Conservation (phyloP, 345 rosid genomes). For the Acer saccharum region DNA sequence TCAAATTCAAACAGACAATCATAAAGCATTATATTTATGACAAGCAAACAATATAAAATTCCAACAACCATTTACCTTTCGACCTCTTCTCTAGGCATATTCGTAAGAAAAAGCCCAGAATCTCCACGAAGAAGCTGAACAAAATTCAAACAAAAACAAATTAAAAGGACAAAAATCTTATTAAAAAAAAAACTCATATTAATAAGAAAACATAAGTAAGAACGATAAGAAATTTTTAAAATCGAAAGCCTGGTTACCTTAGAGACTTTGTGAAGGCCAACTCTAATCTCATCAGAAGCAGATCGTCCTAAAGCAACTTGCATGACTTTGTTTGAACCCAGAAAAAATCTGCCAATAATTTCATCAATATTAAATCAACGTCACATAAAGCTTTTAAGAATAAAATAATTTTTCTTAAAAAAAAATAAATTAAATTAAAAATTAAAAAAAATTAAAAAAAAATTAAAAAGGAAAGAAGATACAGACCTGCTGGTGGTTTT, state of each 20-base stretch:
- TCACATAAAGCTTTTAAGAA: not conserved
- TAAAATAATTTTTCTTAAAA: too few species aligned
- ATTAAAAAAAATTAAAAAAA: not conserved
- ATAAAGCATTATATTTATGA: too few species aligned
- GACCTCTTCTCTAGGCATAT: slow-evolving; percentile 80
- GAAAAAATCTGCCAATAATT: slow-evolving; percentile 62
- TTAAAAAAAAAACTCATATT: not conserved
- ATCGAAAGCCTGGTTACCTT: slow-evolving; percentile 48
- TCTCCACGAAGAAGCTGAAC: slow-evolving; percentile 73
- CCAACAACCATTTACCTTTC: slow-evolving; percentile 52
- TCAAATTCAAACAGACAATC: too few species aligned
- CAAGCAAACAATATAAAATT: not conserved
- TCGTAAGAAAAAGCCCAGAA: slow-evolving; percentile 80
- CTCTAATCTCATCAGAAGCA: slow-evolving; percentile 77
- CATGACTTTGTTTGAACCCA: slow-evolving; percentile 97
- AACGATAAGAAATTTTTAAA: not conserved
- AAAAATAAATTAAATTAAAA: too few species aligned
- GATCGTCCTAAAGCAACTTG: slow-evolving; percentile 95
- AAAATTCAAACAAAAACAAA: slow-evolving; percentile 9
- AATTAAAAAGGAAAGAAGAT: too few species aligned
- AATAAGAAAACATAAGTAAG: not conserved
- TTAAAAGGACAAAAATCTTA: not conserved
- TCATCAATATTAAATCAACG: not conserved
- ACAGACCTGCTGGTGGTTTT: slow-evolving; percentile 70
- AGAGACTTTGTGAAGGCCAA: slow-evolving; percentile 73